phyloP scores from a whole-genome alignment of 2,329 filamentous ascomycete species.

The Dactylellina parvicollis region DNA sequence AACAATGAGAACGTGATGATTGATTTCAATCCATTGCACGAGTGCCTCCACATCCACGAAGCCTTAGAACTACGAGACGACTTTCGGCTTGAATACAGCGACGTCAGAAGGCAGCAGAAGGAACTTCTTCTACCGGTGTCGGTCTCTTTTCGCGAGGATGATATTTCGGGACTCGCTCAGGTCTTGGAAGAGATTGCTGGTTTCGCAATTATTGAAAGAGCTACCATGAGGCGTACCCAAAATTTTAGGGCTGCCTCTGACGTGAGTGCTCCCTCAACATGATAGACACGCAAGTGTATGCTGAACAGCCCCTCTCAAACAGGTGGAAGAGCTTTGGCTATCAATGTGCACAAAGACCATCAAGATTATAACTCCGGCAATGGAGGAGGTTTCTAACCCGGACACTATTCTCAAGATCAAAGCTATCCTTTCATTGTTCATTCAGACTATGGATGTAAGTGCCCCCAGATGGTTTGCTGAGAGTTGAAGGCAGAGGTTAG shows the following conservation, averaged over 20 bases:
- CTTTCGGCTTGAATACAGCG: constrained; percentile 90
- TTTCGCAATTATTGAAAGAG: constrained; percentile 95
- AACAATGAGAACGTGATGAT: constrained; percentile 96
- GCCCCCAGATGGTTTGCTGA: not conserved
- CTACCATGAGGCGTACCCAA: constrained; percentile 86
- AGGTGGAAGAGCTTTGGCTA: constrained; percentile 98
- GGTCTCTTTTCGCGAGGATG: constrained; percentile 81
- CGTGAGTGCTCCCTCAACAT: constrained; percentile 65
- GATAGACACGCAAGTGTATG: not conserved
- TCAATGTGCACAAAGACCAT: constrained; percentile 94
- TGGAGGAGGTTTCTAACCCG: constrained; percentile 83
- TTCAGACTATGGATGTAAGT: constrained; percentile 93
- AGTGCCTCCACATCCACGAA: constrained; percentile 95
- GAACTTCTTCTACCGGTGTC: constrained; percentile 83
- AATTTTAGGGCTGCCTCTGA: constrained; percentile 84
- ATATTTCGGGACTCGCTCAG: constrained; percentile 79
- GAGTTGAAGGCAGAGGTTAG: not conserved
- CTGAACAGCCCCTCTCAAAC: constrained; percentile 30
- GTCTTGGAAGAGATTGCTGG: constrained; percentile 92
- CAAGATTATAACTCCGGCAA: constrained; percentile 78
- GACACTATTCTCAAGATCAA: constrained; percentile 95
- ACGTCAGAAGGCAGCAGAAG: constrained; percentile 88
- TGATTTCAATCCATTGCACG: constrained; percentile 92
- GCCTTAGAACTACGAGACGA: constrained; percentile 91
- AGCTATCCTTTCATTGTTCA: constrained; percentile 89